phyloP scores from a whole-genome alignment of 1,284 basidiomycete genomes.

The Ganoderma lucidum region DNA sequence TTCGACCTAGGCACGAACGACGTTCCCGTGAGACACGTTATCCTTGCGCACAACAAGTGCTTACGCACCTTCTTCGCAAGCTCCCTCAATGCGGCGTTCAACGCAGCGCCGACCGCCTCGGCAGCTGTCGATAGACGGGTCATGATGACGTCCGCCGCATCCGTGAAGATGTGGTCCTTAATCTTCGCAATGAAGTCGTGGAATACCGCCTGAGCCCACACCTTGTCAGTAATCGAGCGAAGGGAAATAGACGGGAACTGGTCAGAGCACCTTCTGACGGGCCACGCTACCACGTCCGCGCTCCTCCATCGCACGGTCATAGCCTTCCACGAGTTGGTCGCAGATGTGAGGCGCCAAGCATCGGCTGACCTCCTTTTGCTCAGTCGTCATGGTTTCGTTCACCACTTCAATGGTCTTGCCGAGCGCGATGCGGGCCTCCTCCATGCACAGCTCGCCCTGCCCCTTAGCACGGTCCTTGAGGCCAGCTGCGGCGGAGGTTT shows the following conservation, averaged over 20 bases:
- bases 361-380: slow-evolving; percentile 68
- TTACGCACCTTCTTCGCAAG: slow-evolving; percentile 61
- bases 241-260: background rate
- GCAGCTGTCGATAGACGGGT: slow-evolving; percentile 54
- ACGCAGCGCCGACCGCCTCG: slow-evolving; percentile 55
- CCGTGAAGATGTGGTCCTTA: slow-evolving; percentile 61
- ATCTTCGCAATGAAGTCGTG: slow-evolving; percentile 49
- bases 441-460: slow-evolving; percentile 59
- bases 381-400: slow-evolving; percentile 54
- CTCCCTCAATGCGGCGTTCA: slow-evolving; percentile 53
- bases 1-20: slow-evolving; percentile 52
- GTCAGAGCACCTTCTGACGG: slow-evolving; percentile 59
- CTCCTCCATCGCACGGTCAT: slow-evolving; percentile 60
- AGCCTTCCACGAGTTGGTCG: slow-evolving; percentile 56
- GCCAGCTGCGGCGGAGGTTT: slow-evolving; percentile 55
- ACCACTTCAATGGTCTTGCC: slow-evolving; percentile 57
- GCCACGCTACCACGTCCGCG: slow-evolving; percentile 63
- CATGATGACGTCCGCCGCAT: slow-evolving; percentile 59
- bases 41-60: background rate
- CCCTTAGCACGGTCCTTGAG: slow-evolving; percentile 59
- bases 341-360: slow-evolving; percentile 65
- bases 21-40: background rate
- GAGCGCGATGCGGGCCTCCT: slow-evolving; percentile 59
- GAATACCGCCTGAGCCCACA: slow-evolving; percentile 51
- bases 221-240: background rate